Percentiles rank a stretch among this genome's conserved stretches.
phyloP scores from a whole-genome alignment of 2,329 filamentous ascomycete species.

The Ceratocystis cacaofunesta region DNA sequence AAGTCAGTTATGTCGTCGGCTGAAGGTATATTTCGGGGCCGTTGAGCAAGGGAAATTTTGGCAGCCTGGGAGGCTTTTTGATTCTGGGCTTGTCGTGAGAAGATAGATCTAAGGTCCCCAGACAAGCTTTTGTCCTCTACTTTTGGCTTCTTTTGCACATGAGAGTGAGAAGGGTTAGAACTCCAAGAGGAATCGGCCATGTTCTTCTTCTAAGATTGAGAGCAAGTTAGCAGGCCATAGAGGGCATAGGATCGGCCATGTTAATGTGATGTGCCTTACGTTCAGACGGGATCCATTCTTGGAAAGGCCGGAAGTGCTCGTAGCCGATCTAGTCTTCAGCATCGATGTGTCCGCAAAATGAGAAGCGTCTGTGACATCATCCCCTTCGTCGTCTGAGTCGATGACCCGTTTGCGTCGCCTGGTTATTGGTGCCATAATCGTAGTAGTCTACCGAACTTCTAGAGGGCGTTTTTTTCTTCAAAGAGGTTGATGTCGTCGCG shows the following conservation, averaged over 20 bases:
- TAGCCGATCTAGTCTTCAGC: slow-evolving; percentile 27
- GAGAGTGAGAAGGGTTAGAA: slow-evolving; percentile 29
- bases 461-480: neutral
- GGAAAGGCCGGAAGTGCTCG: slow-evolving; percentile 29
- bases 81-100: slow-evolving; percentile 43
- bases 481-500: neutral
- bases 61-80: slow-evolving; percentile 23
- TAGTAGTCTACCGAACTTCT: neutral
- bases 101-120: slow-evolving; percentile 43
- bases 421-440: slow-evolving; percentile 40
- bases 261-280: slow-evolving; percentile 10
- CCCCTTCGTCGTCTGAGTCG: slow-evolving; percentile 35
- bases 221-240: slow-evolving; percentile 12
- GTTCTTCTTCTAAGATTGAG: slow-evolving; percentile 15
- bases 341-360: slow-evolving; percentile 38
- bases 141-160: slow-evolving; percentile 30
- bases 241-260: neutral
- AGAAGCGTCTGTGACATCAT: slow-evolving; percentile 32
- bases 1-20: slow-evolving; percentile 30
- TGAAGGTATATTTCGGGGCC: slow-evolving; percentile 18
- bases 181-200: slow-evolving; percentile 31
- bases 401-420: slow-evolving; percentile 44
- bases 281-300: slow-evolving; percentile 23
- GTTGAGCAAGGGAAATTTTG: slow-evolving; percentile 16
- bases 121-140: slow-evolving; percentile 37